A percentile compares a stretch with the other conserved stretches of the same genome.
Evolutionary conservation across 805 yeast genomes (phyloP).

Genomic region (Candida vartiovaarae): DNA sequence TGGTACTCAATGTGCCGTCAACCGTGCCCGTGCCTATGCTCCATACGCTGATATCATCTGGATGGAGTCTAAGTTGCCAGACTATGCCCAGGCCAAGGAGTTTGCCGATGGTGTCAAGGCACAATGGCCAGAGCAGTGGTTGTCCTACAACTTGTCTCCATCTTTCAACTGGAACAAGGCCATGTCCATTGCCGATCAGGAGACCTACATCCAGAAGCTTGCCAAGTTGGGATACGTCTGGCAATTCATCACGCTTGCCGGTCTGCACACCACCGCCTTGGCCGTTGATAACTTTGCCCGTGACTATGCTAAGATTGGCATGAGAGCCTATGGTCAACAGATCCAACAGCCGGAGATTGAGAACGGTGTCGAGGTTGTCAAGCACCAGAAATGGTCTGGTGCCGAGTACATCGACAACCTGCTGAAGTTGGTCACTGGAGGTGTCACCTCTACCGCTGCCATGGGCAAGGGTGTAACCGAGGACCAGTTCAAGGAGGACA

Average conservation of each 20-base stretch:
- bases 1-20: conserved; percentile 95
- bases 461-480: conserved; percentile 99
- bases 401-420: conserved; percentile 93
- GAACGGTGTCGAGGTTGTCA: conserved; percentile 86
- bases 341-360: conserved; percentile 87
- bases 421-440: conserved; percentile 87
- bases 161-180: conserved; percentile 98
- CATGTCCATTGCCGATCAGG: conserved; percentile 81
- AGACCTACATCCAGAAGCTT: conserved; percentile 80
- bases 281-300: conserved; percentile 82
- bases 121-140: conserved; percentile 84
- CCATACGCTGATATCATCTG: conserved; percentile 94
- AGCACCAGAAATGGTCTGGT: conserved; percentile 99
- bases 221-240: conserved; percentile 89
- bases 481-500: conserved; percentile 68
- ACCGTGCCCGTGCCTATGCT: conserved; percentile 92
- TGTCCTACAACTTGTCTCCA: conserved; percentile 94
- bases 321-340: conserved; percentile 90
- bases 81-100: conserved; percentile 87
- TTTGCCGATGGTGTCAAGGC: conserved; percentile 88
- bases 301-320: conserved; percentile 73
- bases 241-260: conserved; percentile 97
- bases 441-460: conserved; percentile 92
- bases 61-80: conserved; percentile 98
- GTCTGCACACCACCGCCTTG: conserved; percentile 91